Base-by-base conservation (phyloP, 805 yeast species). In the Nakazawaea wyomingensis region DNA sequence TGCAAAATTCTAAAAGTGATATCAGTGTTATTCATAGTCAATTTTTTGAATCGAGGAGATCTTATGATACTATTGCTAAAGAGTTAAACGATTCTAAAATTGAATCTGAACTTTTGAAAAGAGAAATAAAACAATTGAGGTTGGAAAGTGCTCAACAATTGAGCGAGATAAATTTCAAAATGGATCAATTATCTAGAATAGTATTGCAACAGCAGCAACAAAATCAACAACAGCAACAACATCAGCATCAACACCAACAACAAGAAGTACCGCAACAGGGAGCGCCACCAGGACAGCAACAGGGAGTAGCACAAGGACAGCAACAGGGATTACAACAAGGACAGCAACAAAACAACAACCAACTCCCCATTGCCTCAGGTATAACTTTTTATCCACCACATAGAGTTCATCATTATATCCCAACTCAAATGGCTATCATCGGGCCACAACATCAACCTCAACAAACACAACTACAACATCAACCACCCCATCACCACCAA, bases 391-490 rank as follows among this genome's bases (percentile, higher is more conserved):
- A 37, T 36, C 38, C 21, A 14, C 37, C 17, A 18, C 52, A 46
- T 22, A 54, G 48, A 35, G 40, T 43, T 26, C 54, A 52, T n/a
- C 53, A 48, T 18, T 51, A 41, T n/a, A 29, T 29, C 2, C 32
- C 32, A 10, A 2, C n/a, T 29, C 32, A 29, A 11, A 2, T 29
- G 16, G 16, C 32, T 3, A 29, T 29, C 7, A 24, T 8, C 10
- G n/a, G n/a, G n/a, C 50, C 45, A 29, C 42, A 31, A 17, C 52
- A 41, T 16, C 45, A 44, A 14, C 48, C 39, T 17, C 49, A 38
- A 34, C 45, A 30, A 19, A 24, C 37, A 16, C 47, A 30, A 13
- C 47, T 26, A 22, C 31, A 22, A 13, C 20, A 8, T 21, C 41
- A 13, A 21, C 33, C 21, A 36, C 26, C 37, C 21, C 41, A 11